Base-by-base conservation (phyloP, 352 stramenopile genomes). In the Globisporangium cystogenes region DNA sequence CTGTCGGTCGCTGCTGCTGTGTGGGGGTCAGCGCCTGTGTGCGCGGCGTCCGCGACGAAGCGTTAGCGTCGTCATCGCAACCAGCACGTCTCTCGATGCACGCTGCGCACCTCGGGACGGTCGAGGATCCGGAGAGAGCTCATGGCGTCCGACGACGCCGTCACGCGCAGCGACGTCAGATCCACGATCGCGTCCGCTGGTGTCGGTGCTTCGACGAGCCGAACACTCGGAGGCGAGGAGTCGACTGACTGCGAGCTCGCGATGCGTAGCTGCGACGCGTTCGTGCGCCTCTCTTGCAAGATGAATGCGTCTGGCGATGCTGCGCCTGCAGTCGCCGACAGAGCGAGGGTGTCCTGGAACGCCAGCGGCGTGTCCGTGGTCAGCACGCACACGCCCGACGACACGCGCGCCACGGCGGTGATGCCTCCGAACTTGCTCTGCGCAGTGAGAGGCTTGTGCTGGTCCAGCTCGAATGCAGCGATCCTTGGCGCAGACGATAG, bases 81-180 rank as follows among this genome's bases (percentile, higher is more conserved):
- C 18, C 20, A 23, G 23, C 23, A 46, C 40, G 11, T 4, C 21
- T 29, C 15, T 35, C 4, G 14, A 14, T 21, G 23, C 1, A 2
- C 20, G 20, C 4, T 15, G 35, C 40, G 29, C 27, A 57, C 55
- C 37, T 57, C 48, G 16, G 48, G 48, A 5, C 49, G 53, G 24
- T 29, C 51, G 18, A 76, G 51, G 50, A 79, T 70, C 61, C 70
- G 69, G 14, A 79, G 58, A 15, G 69, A 64, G n/a, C 55, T 67
- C 41, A 51, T 60, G 29, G 56, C 51, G n/a, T 39, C 57, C 20
- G 58, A 79, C 18, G 40, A 67, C 21, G 58, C 50, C 4, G 61
- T 62, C 15, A 67, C 45, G n/a, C 69, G 69, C 33, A 76, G 60
- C 11, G 69, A 74, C 36, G 60, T 76, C 40, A 79, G 55, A 37